These are phyloP conservation scores for Bassia scoparia DNA, from an alignment of 148 eudicot genomes.

Conservation along the genomic window DNA sequence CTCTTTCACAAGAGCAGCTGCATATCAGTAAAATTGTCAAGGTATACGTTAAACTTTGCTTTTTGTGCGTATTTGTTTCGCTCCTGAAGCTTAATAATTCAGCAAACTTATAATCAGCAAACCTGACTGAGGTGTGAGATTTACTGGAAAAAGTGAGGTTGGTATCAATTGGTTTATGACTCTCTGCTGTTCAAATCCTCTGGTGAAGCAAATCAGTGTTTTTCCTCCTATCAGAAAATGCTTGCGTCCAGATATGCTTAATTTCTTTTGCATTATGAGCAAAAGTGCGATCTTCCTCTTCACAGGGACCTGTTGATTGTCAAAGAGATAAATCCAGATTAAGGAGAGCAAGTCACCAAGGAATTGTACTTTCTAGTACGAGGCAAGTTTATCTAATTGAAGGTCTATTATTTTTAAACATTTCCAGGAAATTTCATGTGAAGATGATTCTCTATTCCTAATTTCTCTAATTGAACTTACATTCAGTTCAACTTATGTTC, in stretches of 20 bases:
- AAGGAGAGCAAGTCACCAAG: conserved; percentile 79
- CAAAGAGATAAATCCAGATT: conserved; percentile 86
- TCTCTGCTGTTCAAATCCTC: neutral
- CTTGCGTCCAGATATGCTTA: neutral
- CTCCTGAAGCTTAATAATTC: conserved; percentile 1
- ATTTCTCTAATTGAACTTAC: neutral
- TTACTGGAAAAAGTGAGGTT: conserved; percentile 96
- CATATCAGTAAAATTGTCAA: conserved; percentile 62
- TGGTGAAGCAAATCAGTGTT: neutral
- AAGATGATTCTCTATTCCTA: neutral
- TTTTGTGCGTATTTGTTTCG: neutral
- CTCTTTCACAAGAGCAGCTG: conserved; percentile 32
- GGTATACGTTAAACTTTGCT: conserved; percentile 38
- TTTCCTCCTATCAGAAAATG: neutral
- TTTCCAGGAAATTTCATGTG: conserved; percentile 8
- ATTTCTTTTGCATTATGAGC: neutral
- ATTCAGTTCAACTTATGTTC: no score
- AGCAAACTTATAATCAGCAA: no score
- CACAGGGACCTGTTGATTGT: conserved; percentile 84
- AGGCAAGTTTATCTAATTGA: conserved; percentile 39
- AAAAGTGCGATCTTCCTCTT: conserved; percentile 18
- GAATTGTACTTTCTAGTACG: conserved; percentile 74
- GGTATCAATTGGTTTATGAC: conserved; percentile 23
- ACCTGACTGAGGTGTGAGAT: conserved; percentile 86
- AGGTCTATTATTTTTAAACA: neutral